Percentiles rank a stretch among this genome's conserved stretches.
Evolutionary conservation across 2,329 filamentous ascomycete genomes (phyloP).

Genomic region (Venturia pyrina): DNA sequence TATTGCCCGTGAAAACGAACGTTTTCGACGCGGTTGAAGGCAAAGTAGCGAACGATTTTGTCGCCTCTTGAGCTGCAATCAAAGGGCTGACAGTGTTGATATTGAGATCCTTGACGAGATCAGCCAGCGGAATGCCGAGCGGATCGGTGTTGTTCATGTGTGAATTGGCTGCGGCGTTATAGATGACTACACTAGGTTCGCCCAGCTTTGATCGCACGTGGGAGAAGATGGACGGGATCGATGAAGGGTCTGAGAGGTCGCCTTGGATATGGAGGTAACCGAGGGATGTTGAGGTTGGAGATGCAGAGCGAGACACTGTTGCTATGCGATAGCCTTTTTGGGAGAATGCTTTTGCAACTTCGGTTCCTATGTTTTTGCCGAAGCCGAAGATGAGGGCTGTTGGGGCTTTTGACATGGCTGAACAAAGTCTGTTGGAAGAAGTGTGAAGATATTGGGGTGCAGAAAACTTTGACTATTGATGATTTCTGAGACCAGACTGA

Average conservation of each 20-base stretch:
- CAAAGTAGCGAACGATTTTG: conserved; percentile 8
- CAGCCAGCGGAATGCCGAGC: conserved; percentile 20
- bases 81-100: conserved; percentile 20
- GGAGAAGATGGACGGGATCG: conserved; percentile 28
- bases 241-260: conserved; percentile 28
- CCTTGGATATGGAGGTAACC: conserved; percentile 24
- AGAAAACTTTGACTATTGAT: too few species aligned
- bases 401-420: neutral
- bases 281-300: conserved; percentile 21
- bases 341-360: conserved; percentile 29
- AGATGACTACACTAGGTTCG: conserved; percentile 35
- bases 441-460: too few species aligned
- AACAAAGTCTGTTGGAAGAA: neutral
- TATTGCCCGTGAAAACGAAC: conserved; percentile 15
- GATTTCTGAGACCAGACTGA: too few species aligned
- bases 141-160: conserved; percentile 21
- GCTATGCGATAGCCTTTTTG: conserved; percentile 35
- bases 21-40: conserved; percentile 7
- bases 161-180: conserved; percentile 25
- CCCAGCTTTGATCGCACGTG: conserved; percentile 27
- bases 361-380: conserved; percentile 31
- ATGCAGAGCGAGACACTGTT: conserved; percentile 25
- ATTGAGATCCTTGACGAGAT: conserved; percentile 23
- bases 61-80: conserved; percentile 13
- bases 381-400: conserved; percentile 33